Evolutionary conservation across 345 rosid species (phyloP).

Genomic region (Noccaea caerulescens): DNA sequence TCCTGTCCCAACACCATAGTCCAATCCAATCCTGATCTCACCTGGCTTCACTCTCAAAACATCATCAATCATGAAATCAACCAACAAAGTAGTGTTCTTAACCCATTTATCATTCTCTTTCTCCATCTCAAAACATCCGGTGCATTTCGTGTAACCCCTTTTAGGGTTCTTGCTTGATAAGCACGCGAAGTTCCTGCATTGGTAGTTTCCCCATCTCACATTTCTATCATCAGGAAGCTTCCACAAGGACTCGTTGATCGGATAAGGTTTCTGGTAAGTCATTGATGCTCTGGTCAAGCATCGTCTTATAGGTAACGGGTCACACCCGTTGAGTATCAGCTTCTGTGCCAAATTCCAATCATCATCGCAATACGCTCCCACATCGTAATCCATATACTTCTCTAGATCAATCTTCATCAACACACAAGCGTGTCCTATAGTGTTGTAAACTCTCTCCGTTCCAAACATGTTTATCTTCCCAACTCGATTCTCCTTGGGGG

Average conservation of each 20-base stretch:
- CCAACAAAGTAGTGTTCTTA: slow-evolving; percentile 48
- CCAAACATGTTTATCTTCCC: slow-evolving; percentile 77
- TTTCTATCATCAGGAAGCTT: slow-evolving; percentile 76
- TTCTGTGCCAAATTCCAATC: slow-evolving; percentile 86
- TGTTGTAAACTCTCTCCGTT: slow-evolving; percentile 64
- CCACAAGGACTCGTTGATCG: slow-evolving; percentile 89
- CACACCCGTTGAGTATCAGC: slow-evolving; percentile 74
- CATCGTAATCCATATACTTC: slow-evolving; percentile 86
- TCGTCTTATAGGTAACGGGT: slow-evolving; percentile 80
- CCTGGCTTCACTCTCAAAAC: slow-evolving; percentile 66
- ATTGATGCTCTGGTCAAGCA: slow-evolving; percentile 86
- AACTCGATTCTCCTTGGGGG: slow-evolving; percentile 66
- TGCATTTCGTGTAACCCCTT: slow-evolving; percentile 75
- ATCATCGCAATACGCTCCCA: slow-evolving; percentile 82
- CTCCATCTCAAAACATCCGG: slow-evolving; percentile 84
- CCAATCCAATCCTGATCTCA: slow-evolving; percentile 72
- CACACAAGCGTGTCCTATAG: slow-evolving; percentile 82
- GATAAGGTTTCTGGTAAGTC: slow-evolving; percentile 72
- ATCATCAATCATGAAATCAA: slow-evolving; percentile 64
- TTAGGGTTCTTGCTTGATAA: slow-evolving; percentile 64
- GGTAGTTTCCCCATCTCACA: slow-evolving; percentile 81
- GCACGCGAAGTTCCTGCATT: slow-evolving; percentile 70
- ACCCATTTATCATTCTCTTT: slow-evolving; percentile 83
- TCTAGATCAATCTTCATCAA: slow-evolving; percentile 69
- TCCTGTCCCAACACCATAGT: slow-evolving; percentile 73